Evolutionary conservation across 2,329 filamentous ascomycete genomes (phyloP), one percentile per base, ranked within the genome.

Genomic region (Coniella vitis): DNA sequence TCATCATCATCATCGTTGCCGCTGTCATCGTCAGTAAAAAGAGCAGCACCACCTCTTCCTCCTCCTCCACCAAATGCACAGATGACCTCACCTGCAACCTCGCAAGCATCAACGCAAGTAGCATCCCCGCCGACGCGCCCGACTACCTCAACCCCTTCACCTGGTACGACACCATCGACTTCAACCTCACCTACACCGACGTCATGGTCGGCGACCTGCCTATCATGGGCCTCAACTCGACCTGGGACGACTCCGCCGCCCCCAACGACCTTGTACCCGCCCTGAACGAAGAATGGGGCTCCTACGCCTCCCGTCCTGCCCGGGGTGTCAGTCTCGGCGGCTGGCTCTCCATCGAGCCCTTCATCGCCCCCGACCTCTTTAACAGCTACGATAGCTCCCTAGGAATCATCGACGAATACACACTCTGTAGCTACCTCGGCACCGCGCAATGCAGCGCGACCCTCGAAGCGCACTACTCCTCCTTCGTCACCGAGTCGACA

Each of bases 361-460:
- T 95, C 64, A 97, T 98, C 63, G 91, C 88, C 4, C 93, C 93
- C 0, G 96, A 90, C 0, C 76, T 95, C 21, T 98, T 98, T 69
- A 69, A 81, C n/a, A n/a, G n/a, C 53, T 77, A 76, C 54, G 88
- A 85, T 62, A 70, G 73, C 4, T 63, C 65, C 14, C 57, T 83
- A 71, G 71, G 80, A 4, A 79, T 97, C 37, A 76, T 97, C 16
- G 93, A 98, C 61, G 93, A 98, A 65, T 97, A 80, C 67, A 95
- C 87, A 0, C 73, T 97, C 20, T 81, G 80, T 52, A 66, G 73
- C 38, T 76, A 86, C 55, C 76, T 97, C 1, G 91, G 89, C 0
- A 63, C 77, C 1, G 71, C 73, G 1, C 79, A 79, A 4, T 79
- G 83, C 3, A 78, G 79, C 29, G 67, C 73, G 3, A 85, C 78